Evolutionary conservation across 73 alveolate species (phyloP), one percentile per base, ranked within the genome.

Genomic region (Paramecium sexaurelia): DNA sequence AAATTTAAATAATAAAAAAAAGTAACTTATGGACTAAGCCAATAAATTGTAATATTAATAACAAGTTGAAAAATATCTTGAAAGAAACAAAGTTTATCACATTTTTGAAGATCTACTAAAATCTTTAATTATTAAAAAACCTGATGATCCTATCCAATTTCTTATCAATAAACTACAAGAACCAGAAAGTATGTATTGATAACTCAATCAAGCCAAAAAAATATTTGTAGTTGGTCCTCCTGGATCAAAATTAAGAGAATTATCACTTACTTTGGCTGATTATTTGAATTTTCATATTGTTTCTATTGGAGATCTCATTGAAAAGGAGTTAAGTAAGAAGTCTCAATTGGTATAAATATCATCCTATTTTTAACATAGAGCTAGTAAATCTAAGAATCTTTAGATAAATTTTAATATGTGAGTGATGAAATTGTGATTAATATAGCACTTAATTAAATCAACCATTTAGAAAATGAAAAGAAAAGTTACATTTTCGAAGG

Each of bases 161-260:
- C 96, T 98, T 13, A 93, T 98, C 27, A 92, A 93, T 51, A 89
- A 95, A 68, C 93, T 98, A 17, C 73, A 96, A 27, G 90, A 94
- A 35, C 98, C 98, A 55, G 87, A 75, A 40, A 39, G 85, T 88
- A 94, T 75, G 61, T 66, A 85, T 43, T 20, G n/a, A 22, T 7
- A 36, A 3, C 1, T 41, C 13, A n/a, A 51, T 51, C 22, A 89
- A 93, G 96, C 96, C 55, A 97, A 96, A 94, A 92, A 98, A 73
- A 93, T 97, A 26, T 97, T 97, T 92, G 92, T 97, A 7, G 97
- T 97, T 39, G 99, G 99, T 39, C 98, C 98, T 26, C 98, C 99
- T n/a, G 99, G 99, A 22, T 89, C 97, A 84, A 85, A 89, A 66
- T 67, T 96, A 17, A 96, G 97, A 86, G 95, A 92, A 75, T 91